Conservation (phyloP, 306 rosid genomes). For the Cajanus cajan region DNA sequence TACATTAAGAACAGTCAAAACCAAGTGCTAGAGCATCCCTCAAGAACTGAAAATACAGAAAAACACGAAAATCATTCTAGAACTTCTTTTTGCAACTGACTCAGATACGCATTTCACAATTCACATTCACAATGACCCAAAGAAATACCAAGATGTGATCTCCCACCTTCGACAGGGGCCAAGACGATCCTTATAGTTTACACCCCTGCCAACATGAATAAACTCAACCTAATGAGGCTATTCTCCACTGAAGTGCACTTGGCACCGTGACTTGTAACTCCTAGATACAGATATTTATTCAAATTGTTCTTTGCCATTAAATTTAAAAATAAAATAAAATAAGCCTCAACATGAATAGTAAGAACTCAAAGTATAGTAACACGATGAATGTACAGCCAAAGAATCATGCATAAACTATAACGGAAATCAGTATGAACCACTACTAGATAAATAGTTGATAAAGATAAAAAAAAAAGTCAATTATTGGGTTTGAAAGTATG, state of each 20-base stretch:
- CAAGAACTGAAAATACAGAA: conserved; percentile 9
- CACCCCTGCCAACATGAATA: conserved; percentile 52
- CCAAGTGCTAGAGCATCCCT: background rate
- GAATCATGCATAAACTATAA: background rate
- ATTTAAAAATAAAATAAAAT: background rate
- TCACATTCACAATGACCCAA: conserved; percentile 26
- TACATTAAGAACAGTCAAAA: background rate
- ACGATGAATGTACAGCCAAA: background rate
- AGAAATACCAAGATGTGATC: conserved; percentile 12
- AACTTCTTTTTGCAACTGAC: conserved; percentile 15
- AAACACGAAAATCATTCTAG: conserved; percentile 19
- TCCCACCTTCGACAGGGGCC: conserved; percentile 25
- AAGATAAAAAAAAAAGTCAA: no score
- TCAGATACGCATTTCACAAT: background rate
- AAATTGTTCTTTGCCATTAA: background rate
- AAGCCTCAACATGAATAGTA: background rate
- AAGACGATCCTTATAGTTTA: conserved; percentile 16
- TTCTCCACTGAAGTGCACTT: conserved; percentile 1
- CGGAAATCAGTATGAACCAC: conserved; percentile 1
- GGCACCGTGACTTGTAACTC: background rate
- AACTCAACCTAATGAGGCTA: conserved; percentile 36
- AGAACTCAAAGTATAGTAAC: background rate
- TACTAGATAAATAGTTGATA: background rate
- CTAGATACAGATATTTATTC: background rate
- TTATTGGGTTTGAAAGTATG: conserved; percentile 37